Evolutionary conservation across 2,329 filamentous ascomycete species (phyloP).

Genomic region (Biscogniauxia marginata): DNA sequence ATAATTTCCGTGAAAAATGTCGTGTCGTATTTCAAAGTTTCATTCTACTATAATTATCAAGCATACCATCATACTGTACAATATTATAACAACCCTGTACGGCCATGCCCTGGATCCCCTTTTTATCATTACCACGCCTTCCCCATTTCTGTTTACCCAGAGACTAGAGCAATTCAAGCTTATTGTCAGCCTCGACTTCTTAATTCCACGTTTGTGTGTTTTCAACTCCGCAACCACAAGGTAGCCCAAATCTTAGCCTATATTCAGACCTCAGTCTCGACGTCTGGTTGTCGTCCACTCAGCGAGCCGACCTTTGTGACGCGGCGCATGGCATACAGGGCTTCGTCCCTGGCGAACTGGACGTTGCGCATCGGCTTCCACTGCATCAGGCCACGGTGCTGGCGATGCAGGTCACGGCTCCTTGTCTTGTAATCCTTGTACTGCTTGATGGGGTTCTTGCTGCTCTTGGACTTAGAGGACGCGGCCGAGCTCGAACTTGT

Average conservation of each 20-base stretch:
- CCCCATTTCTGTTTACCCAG: too few relatives aligned
- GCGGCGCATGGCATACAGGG: slow-evolving; percentile 73
- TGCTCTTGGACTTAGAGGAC: slow-evolving; percentile 37
- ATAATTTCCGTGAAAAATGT: too few relatives aligned
- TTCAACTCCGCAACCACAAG: neutral
- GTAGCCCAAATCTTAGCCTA: neutral
- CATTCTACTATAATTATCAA: too few relatives aligned
- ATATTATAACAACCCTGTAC: too few relatives aligned
- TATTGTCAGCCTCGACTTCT: too few relatives aligned
- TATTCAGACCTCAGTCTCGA: slow-evolving; percentile 70
- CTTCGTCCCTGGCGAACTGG: slow-evolving; percentile 85
- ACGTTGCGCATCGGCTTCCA: slow-evolving; percentile 88
- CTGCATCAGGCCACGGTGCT: slow-evolving; percentile 90
- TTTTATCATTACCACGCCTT: too few relatives aligned
- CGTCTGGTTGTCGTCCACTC: slow-evolving; percentile 79
- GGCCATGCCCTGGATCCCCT: too few relatives aligned
- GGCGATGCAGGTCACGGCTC: slow-evolving; percentile 75
- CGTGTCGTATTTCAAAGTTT: too few relatives aligned
- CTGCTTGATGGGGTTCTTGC: slow-evolving; percentile 54
- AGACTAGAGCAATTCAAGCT: too few relatives aligned
- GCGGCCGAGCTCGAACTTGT: slow-evolving; percentile 12
- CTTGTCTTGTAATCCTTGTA: slow-evolving; percentile 64
- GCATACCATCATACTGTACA: too few relatives aligned
- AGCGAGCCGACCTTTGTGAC: slow-evolving; percentile 75
- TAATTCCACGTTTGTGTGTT: neutral